These are phyloP conservation scores for Leptographium procerum DNA, from an alignment of 2,329 filamentous ascomycete genomes.

Conservation along the genomic window DNA sequence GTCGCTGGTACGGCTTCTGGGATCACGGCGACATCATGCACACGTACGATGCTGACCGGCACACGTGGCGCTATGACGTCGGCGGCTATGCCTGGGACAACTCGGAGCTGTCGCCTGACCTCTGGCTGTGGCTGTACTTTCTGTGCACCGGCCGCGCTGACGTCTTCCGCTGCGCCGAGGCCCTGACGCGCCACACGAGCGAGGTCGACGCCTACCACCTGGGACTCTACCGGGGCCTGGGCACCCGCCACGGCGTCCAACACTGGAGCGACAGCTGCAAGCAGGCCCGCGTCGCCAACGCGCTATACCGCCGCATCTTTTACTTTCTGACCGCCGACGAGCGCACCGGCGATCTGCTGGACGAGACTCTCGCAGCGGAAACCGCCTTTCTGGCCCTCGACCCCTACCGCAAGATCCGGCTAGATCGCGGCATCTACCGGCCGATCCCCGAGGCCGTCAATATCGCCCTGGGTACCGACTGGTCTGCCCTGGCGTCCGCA, in stretches of 20 bases:
- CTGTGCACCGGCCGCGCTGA: conserved; percentile 45
- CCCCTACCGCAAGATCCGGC: conserved; percentile 46
- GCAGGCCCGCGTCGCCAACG: conserved; percentile 48
- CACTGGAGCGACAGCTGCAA: conserved; percentile 51
- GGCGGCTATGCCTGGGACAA: conserved; percentile 57
- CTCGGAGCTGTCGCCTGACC: conserved; percentile 49
- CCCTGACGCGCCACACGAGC: conserved; percentile 44
- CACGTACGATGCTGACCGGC: conserved; percentile 46
- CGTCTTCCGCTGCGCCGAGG: conserved; percentile 47
- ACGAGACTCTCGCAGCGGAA: conserved; percentile 39
- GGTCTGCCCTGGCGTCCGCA: conserved; percentile 41
- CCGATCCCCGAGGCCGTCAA: conserved; percentile 27
- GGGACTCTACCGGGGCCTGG: conserved; percentile 45
- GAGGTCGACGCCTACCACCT: conserved; percentile 53
- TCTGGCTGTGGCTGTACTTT: conserved; percentile 54
- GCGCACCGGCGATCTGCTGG: conserved; percentile 41
- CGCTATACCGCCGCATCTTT: conserved; percentile 45
- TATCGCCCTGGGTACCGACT: conserved; percentile 44
- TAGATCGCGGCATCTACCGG: conserved; percentile 35
- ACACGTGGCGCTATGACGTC: conserved; percentile 51
- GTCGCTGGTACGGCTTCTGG: conserved; percentile 52
- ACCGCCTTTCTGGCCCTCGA: conserved; percentile 42
- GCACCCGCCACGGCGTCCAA: conserved; percentile 51
- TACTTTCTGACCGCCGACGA: conserved; percentile 45
- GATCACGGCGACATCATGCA: conserved; percentile 54